Conservation (phyloP, 257 asterid species). For the Agastache rugosa region DNA sequence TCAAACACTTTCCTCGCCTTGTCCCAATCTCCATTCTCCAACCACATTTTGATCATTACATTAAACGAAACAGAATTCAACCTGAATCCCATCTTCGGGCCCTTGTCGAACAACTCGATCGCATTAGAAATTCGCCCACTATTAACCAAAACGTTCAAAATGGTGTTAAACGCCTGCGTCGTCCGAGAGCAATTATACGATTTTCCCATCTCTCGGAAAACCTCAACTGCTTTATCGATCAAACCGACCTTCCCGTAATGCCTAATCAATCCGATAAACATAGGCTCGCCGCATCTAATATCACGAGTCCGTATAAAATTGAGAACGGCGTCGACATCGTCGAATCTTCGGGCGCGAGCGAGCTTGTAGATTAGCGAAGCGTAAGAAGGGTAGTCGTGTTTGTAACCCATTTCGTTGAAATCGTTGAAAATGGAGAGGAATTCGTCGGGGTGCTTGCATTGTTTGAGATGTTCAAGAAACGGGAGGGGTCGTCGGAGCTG, state of each 20-base stretch:
- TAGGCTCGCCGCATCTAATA: slow-evolving; percentile 66
- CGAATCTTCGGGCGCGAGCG: slow-evolving; percentile 63
- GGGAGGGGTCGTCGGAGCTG: slow-evolving; percentile 62
- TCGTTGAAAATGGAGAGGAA: slow-evolving; percentile 59
- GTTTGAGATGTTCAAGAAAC: slow-evolving; percentile 67
- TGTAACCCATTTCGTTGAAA: slow-evolving; percentile 62
- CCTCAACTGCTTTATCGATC: slow-evolving; percentile 57
- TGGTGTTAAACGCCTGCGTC: slow-evolving; percentile 69
- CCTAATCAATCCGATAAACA: slow-evolving; percentile 71
- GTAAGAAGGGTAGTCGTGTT: slow-evolving; percentile 85
- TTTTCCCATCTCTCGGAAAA: slow-evolving; percentile 61
- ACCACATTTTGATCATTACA: slow-evolving; percentile 79
- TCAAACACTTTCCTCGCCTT: slow-evolving; percentile 68
- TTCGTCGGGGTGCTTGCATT: slow-evolving; percentile 56
- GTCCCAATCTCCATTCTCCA: slow-evolving; percentile 61
- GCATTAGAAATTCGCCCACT: slow-evolving; percentile 52
- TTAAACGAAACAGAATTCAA: slow-evolving; percentile 74
- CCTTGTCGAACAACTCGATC: slow-evolving; percentile 51
- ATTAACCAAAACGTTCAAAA: slow-evolving; percentile 70
- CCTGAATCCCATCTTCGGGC: slow-evolving; percentile 61
- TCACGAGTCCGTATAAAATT: slow-evolving; percentile 47
- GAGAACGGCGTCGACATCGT: slow-evolving; percentile 63
- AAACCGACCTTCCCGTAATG: slow-evolving; percentile 71
- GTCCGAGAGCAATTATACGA: slow-evolving; percentile 71
- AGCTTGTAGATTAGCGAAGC: slow-evolving; percentile 80